Evolutionary conservation across 495 filamentous ascomycete species (phyloP), one percentile per base, ranked within the genome.

Genomic region (Cenococcum geophilum): DNA sequence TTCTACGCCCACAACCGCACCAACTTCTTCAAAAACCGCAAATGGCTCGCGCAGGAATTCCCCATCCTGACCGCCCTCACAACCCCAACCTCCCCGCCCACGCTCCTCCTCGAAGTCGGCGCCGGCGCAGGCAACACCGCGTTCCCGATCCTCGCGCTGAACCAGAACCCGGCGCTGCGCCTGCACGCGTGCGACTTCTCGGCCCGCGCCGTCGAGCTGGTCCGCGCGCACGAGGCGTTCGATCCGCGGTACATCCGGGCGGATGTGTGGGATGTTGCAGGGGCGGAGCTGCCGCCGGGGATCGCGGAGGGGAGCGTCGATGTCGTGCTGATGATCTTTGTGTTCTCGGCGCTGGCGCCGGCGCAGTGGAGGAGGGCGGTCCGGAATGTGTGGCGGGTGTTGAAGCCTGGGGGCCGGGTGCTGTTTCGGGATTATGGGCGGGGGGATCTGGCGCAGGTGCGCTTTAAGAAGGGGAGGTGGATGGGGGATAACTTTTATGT

Each of bases 1-100:
- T 98, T 98, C 77, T 98, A 98, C 77, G 86, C 87, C 72, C 92
- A 96, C 74, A 97, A 98, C 75, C 88, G 86, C 5, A 80, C 83
- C 57, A 96, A 97, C 71, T 98, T 98, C 77, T 98, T 98, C 85
- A 97, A 98, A 75, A 86, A 98, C 68, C 85, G 93, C 52, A 97
- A 97, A 72, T 98, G 93, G 93, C 75, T 98, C 37, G 84, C 83
- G 45, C 91, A 97, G 72, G 93, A 98, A 73, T 98, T 97, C 61
- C 93, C 93, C 0, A 76, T 96, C 1, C 77, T 98, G 14, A 81
- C 78, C 0, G 78, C 86, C 35, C 78, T 92, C 34, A 89, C 87
- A 4, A 76, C 78, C 55, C 77, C 81, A 57, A 81, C 79, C 32
- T 81, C 83, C 0, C 86, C 85, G 1, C 78, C 76, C 5, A 74